Evolutionary conservation across 768 basidiomycete species (phyloP).

Genomic region (Candolleomyces aberdarensis): DNA sequence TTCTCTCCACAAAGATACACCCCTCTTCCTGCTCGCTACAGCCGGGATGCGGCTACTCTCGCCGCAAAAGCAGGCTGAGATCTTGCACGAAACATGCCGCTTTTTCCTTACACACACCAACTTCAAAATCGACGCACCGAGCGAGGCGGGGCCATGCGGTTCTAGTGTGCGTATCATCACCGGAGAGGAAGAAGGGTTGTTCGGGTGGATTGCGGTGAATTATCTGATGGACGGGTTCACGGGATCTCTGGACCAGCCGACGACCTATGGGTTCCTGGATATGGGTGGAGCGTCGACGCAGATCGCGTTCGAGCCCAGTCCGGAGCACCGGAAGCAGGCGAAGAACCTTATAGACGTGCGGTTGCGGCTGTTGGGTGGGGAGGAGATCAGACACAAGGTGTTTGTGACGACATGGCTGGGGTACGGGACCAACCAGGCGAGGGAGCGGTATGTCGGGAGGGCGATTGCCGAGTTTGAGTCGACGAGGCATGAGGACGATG

Average conservation of each 20-base stretch:
- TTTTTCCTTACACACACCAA: constrained; percentile 73
- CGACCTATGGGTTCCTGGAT: constrained; percentile 96
- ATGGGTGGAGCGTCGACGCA: constrained; percentile 99
- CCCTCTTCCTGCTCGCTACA: constrained; percentile 91
- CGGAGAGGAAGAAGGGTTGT: constrained; percentile 97
- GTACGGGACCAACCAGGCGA: constrained; percentile 96
- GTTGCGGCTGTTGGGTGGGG: constrained; percentile 76
- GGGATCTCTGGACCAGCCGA: constrained; percentile 49
- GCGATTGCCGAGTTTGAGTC: constrained; percentile 57
- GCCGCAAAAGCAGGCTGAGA: constrained; percentile 59
- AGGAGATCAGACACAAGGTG: constrained; percentile 86
- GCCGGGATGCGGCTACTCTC: constrained; percentile 94
- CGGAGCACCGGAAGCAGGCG: constrained; percentile 49
- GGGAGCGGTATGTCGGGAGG: constrained; percentile 85
- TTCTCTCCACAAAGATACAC: constrained; percentile 78
- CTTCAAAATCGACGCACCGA: constrained; percentile 71
- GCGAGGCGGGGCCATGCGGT: constrained; percentile 79
- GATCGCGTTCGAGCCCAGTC: constrained; percentile 91
- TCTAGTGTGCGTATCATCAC: constrained; percentile 91
- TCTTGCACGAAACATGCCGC: constrained; percentile 75
- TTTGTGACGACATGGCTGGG: constrained; percentile 99
- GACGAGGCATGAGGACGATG: constrained; percentile 24
- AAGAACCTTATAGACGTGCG: constrained; percentile 77
- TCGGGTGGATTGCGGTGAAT: constrained; percentile 99
- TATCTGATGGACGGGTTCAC: constrained; percentile 97